Evolutionary conservation across 1,139 yeast species (phyloP).

Genomic region (Pichia sp.): DNA sequence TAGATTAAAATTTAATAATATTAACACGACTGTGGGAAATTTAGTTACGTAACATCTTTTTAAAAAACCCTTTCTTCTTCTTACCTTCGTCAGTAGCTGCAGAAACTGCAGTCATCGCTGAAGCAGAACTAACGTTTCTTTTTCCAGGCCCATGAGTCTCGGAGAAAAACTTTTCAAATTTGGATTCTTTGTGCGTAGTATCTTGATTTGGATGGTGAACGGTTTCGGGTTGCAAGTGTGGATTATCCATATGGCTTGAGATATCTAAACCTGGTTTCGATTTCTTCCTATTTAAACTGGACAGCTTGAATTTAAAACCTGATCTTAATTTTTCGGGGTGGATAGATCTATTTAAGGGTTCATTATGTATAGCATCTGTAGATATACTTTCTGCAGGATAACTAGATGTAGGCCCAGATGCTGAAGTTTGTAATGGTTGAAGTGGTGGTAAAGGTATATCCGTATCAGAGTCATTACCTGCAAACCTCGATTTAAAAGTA

Average conservation of each 20-base stretch:
- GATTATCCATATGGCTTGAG: background rate
- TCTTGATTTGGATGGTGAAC: background rate
- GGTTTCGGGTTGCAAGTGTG: background rate
- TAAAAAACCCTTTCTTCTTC: conserved; percentile 48
- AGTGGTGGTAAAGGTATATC: conserved; percentile 26
- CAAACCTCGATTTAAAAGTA: conserved; percentile 41
- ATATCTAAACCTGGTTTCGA: background rate
- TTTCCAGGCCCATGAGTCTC: conserved; percentile 19
- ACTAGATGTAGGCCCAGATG: background rate
- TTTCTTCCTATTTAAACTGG: conserved; percentile 4
- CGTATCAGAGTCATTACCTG: conserved; percentile 49
- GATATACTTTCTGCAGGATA: background rate
- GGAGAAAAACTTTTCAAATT: conserved; percentile 22
- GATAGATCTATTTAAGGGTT: background rate
- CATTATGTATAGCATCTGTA: background rate
- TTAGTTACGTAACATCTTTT: conserved; percentile 48
- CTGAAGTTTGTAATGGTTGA: conserved; percentile 8
- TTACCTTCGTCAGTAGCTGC: conserved; percentile 22
- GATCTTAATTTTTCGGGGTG: conserved; percentile 2
- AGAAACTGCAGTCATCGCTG: background rate
- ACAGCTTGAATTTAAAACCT: conserved; percentile 9
- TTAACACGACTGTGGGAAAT: background rate
- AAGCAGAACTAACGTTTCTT: conserved; percentile 16
- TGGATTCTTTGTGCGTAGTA: conserved; percentile 12
- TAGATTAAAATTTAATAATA: background rate